Evolutionary conservation across 169 alveolate genomes (phyloP).

Genomic region (Plasmodium coatneyi): DNA sequence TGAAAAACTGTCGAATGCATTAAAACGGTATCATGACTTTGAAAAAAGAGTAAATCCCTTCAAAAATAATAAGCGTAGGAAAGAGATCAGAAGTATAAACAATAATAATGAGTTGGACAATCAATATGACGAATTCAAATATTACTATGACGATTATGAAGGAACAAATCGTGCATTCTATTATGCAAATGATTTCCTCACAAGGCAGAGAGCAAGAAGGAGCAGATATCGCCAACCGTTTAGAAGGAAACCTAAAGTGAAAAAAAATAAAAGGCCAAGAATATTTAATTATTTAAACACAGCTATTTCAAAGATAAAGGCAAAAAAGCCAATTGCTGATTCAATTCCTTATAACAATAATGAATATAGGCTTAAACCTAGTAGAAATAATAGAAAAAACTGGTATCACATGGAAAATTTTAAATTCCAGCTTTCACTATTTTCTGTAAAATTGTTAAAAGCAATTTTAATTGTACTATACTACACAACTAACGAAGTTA

Average conservation of each 20-base stretch:
- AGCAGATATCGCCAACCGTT: not conserved
- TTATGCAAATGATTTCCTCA: not conserved
- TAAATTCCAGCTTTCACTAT: not conserved
- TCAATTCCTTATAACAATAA: not conserved
- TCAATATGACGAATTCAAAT: not conserved
- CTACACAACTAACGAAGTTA: not conserved
- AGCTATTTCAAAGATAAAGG: not conserved
- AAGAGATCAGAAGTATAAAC: not conserved
- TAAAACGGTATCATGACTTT: not conserved
- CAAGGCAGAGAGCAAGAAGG: not conserved
- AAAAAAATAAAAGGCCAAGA: not conserved
- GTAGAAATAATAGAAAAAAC: not conserved
- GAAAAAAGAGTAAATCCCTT: conserved; percentile 11
- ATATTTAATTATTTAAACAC: not conserved
- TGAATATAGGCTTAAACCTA: not conserved
- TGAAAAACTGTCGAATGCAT: not conserved
- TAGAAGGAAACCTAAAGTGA: not conserved
- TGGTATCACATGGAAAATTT: not conserved
- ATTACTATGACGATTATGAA: not conserved
- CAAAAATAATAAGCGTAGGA: not conserved
- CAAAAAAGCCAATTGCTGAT: not conserved
- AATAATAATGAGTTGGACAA: not conserved
- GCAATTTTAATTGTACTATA: not conserved
- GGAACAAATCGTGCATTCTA: not conserved
- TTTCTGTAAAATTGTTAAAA: not conserved